Conservation (phyloP, 371 early-diverging fungal genomes). For the Actinomortierella ambigua region DNA sequence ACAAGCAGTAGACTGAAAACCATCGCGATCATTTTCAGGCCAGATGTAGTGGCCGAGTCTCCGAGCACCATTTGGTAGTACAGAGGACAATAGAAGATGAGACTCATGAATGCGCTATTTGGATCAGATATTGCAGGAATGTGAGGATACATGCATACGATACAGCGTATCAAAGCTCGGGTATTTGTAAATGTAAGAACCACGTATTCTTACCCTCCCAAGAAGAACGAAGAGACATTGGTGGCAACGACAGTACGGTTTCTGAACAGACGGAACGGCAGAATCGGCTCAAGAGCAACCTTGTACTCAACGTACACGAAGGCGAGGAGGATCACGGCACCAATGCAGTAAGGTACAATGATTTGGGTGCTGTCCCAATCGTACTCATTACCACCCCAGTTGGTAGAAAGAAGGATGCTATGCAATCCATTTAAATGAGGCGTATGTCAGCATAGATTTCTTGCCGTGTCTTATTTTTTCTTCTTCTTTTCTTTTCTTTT, state of each 20-base stretch:
- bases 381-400: constrained; percentile 52
- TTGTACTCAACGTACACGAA: constrained; percentile 54
- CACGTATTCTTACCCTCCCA: constrained; percentile 43
- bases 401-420: constrained; percentile 49
- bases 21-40: constrained; percentile 55
- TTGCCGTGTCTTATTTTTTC: too few species aligned
- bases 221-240: constrained; percentile 55
- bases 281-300: constrained; percentile 58
- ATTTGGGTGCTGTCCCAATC: constrained; percentile 67
- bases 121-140: too few species aligned
- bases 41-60: constrained; percentile 58
- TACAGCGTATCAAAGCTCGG: too few species aligned
- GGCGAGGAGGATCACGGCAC: constrained; percentile 47
- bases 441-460: too few species aligned
- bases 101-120: constrained; percentile 49
- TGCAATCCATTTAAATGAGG: neutral
- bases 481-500: too few species aligned
- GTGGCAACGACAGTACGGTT: constrained; percentile 53
- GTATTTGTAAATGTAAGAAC: neutral
- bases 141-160: too few species aligned
- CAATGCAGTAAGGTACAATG: constrained; percentile 59
- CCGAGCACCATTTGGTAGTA: constrained; percentile 54
- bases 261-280: constrained; percentile 61
- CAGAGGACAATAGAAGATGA: constrained; percentile 57
- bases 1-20: constrained; percentile 49